Conservation (phyloP, 1,139 yeast species). For the Yamadazyma oceani region DNA sequence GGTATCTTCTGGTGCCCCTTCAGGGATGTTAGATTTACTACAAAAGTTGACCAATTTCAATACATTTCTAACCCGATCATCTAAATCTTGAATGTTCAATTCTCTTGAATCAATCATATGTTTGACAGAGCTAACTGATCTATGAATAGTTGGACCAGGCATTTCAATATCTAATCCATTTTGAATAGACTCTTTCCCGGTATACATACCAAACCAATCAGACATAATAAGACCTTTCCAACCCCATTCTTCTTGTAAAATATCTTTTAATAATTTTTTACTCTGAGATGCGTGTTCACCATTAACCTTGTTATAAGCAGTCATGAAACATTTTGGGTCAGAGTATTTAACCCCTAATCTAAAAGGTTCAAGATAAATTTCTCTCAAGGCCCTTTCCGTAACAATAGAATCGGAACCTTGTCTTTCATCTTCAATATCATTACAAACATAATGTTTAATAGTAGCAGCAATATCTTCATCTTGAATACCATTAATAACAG, state of each 20-base stretch:
- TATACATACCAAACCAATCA: conserved; percentile 63
- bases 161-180: conserved; percentile 62
- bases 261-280: conserved; percentile 38
- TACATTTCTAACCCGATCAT: conserved; percentile 49
- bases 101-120: conserved; percentile 34
- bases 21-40: conserved; percentile 35
- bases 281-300: conserved; percentile 57
- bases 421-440: conserved; percentile 60
- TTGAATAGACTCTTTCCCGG: conserved; percentile 44
- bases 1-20: conserved; percentile 28
- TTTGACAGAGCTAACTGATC: conserved; percentile 35
- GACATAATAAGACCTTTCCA: conserved; percentile 59
- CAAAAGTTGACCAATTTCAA: conserved; percentile 46
- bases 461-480: conserved; percentile 48
- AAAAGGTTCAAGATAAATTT: conserved; percentile 61
- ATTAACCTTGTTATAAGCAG: conserved; percentile 58
- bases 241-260: conserved; percentile 32
- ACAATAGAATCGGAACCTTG: conserved; percentile 47
- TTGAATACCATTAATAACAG: conserved; percentile 33
- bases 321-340: conserved; percentile 45
- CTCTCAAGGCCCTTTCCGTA: conserved; percentile 60
- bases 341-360: conserved; percentile 54
- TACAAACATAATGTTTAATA: conserved; percentile 59
- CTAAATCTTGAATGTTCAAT: conserved; percentile 28
- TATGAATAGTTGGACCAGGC: conserved; percentile 58